These are phyloP conservation scores for Jamesozyma jinghongensis DNA, from an alignment of 805 yeast species.

Conservation along the genomic window DNA sequence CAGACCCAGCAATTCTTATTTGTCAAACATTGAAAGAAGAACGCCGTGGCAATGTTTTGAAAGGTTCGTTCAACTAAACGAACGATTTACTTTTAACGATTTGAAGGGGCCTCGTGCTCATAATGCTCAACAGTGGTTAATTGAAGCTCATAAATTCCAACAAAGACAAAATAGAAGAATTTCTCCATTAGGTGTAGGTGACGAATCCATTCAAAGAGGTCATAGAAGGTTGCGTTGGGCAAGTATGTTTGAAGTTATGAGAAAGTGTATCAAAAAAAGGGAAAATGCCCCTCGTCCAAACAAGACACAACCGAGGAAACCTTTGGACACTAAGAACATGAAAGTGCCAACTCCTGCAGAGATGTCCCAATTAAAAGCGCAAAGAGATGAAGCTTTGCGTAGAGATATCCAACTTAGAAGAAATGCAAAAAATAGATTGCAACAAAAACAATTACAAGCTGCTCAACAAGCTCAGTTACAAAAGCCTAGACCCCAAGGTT, in stretches of 20 bases:
- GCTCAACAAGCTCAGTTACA: conserved; percentile 8
- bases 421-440: conserved; percentile 25
- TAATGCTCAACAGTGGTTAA: conserved; percentile 84
- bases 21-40: conserved; percentile 84
- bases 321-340: conserved; percentile 34
- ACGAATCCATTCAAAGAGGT: conserved; percentile 88
- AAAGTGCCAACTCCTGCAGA: conserved; percentile 77
- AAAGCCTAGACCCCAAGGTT: conserved; percentile 2
- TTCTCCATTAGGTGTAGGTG: conserved; percentile 88
- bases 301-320: conserved; percentile 35
- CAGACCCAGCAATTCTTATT: conserved; percentile 57
- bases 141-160: conserved; percentile 82
- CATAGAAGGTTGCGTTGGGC: conserved; percentile 91
- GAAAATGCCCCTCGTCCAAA: conserved; percentile 64
- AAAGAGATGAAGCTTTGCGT: conserved; percentile 76
- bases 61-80: conserved; percentile 85
- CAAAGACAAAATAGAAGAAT: conserved; percentile 80
- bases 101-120: conserved; percentile 80
- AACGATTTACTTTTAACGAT: conserved; percentile 76
- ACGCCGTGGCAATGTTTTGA: conserved; percentile 99
- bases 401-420: conserved; percentile 40
- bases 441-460: conserved; percentile 20
- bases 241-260: conserved; percentile 90
- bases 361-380: conserved; percentile 70
- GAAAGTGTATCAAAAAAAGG: conserved; percentile 81